These are phyloP conservation scores for Populus hybrid DNA, from an alignment of 441 rosid genomes.

Conservation along the genomic window DNA sequence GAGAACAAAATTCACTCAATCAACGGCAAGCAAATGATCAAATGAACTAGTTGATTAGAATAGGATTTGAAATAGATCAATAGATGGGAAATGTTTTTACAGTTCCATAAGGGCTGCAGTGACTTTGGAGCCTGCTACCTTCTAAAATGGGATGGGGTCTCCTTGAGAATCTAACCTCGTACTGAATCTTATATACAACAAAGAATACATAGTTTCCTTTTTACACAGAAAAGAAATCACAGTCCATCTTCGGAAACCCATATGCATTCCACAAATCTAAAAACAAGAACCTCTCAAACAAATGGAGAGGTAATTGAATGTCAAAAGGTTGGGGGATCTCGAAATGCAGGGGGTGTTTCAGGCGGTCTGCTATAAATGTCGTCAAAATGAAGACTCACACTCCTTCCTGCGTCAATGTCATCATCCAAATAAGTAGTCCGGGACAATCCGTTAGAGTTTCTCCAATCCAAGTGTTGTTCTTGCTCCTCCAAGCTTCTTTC, in stretches of 20 bases:
- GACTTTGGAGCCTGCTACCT: conserved; percentile 17
- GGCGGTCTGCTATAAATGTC: conserved; percentile 76
- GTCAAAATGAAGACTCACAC: conserved; percentile 69
- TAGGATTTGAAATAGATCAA: conserved; percentile 21
- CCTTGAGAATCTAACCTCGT: conserved; percentile 25
- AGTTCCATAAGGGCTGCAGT: conserved; percentile 25
- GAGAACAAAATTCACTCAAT: background rate
- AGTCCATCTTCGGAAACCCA: conserved; percentile 30
- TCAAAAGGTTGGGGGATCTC: conserved; percentile 23
- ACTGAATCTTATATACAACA: conserved; percentile 53
- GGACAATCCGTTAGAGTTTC: conserved; percentile 38
- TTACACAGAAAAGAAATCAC: conserved; percentile 7
- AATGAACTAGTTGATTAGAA: conserved; percentile 6
- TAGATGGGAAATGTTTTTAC: conserved; percentile 29
- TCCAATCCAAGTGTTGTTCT: conserved; percentile 44
- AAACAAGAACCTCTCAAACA: conserved; percentile 2
- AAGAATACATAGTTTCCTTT: conserved; percentile 48
- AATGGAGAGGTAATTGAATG: conserved; percentile 10
- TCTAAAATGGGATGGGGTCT: conserved; percentile 22
- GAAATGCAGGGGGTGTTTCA: conserved; percentile 36
- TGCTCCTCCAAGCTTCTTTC: conserved; percentile 58
- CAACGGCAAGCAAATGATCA: background rate
- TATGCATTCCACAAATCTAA: conserved; percentile 21
- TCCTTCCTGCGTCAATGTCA: conserved; percentile 55
- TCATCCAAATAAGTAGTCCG: conserved; percentile 44